Base-by-base conservation (phyloP, 1,284 basidiomycete genomes). In the Ceratobasidium sp. region DNA sequence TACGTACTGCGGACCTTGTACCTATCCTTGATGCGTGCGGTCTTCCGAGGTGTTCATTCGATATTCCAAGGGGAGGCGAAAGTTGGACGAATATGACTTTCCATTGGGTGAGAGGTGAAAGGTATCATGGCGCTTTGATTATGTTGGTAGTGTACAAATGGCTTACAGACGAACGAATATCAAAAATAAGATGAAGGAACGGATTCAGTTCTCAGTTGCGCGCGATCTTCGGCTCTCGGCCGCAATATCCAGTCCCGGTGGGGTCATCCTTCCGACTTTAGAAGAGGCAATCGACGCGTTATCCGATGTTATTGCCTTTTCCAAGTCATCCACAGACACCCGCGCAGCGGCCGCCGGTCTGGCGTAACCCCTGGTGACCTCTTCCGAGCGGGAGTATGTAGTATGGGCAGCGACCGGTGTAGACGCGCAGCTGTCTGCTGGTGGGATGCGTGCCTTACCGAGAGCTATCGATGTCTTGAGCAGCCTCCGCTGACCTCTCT, bases 231-330 rank as follows among this genome's bases (percentile, higher is more conserved):
- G 59, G 20, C 7, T 50, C 8, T 48, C 48, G 44, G 7, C 2
- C 48, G 48, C 64, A 16, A 33, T 48, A 4, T 66, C 48, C 30
- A 71, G 16, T 23, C 69, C 69, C 52, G 69, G 69, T 59, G 69
- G 69, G n/a, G 67, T 8, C 3, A 20, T 38, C 35, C 20, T 41
- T 10, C 14, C 59, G 18, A 38, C 33, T 38, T 55, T 27, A 23
- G 52, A 54, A 4, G 67, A 54, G 27, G 67, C 35, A 4, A 52
- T 27, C n/a, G 44, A 71, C 27, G n/a, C 67, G 12, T 33, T 52
- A 38, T 41, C 69, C 18, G 7, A 38, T 33, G 33, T 20, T 35
- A 35, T 7, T 41, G 18, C 55, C 54, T 41, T 44, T 59, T 71
- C 69, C 55, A 41, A 50, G 44, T 60, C 69, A 27, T 38, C 69